Percentiles rank a stretch among this genome's conserved stretches.
Conservation (phyloP, 2,329 filamentous ascomycete genomes). For the Colletotrichum liaoningense region DNA sequence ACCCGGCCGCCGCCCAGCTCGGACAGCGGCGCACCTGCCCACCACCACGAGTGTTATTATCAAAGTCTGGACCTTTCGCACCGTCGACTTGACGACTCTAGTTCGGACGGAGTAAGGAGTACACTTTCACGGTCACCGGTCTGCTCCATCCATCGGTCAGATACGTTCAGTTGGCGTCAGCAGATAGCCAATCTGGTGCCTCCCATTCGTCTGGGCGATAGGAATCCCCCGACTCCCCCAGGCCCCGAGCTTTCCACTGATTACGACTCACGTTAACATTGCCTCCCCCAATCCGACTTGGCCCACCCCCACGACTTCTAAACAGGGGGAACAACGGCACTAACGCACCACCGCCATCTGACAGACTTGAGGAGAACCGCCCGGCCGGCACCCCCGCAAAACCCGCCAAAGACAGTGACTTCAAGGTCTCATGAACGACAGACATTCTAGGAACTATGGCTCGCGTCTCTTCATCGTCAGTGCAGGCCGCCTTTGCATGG, state of each 20-base stretch:
- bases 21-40: not conserved
- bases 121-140: not conserved
- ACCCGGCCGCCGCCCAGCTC: not conserved
- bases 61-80: not conserved
- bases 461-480: not conserved
- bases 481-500: no score
- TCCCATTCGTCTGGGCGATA: not conserved
- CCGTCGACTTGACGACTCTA: not conserved
- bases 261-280: not conserved
- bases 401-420: not conserved
- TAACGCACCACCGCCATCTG: not conserved
- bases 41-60: not conserved
- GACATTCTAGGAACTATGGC: not conserved
- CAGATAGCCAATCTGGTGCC: not conserved
- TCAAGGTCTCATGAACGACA: no score
- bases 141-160: slow-evolving; percentile 7
- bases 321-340: not conserved
- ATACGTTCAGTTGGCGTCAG: not conserved
- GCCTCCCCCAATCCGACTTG: not conserved
- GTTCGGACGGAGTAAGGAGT: no score
- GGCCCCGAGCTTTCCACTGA: not conserved
- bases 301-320: not conserved
- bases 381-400: not conserved
- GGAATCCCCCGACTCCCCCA: not conserved
- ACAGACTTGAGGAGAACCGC: not conserved